A percentile compares a stretch with the other conserved stretches of the same genome.
These are phyloP conservation scores for Penicillium sp. DNA, from an alignment of 2,329 filamentous ascomycete species.

Conservation along the genomic window DNA sequence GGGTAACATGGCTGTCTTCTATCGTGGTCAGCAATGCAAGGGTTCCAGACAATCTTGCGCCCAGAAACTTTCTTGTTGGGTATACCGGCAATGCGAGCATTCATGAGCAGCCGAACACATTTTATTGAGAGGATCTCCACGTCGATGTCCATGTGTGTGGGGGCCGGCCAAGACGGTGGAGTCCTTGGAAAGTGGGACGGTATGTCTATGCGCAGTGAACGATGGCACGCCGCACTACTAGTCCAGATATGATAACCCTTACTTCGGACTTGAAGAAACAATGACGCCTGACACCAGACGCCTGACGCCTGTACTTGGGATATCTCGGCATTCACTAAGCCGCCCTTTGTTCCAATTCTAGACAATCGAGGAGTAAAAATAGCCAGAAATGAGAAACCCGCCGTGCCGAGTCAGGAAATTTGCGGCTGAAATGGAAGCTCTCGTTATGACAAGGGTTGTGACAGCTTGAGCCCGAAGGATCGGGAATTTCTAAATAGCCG, in stretches of 20 bases:
- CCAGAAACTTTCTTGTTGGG: neutral
- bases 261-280: neutral
- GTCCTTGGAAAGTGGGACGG: neutral
- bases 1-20: neutral
- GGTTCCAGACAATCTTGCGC: neutral
- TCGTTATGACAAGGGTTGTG: neutral
- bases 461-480: neutral
- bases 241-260: neutral
- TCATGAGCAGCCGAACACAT: slow-evolving; percentile 14
- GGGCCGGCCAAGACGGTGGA: slow-evolving; percentile 9
- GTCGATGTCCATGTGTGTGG: neutral
- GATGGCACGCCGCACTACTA: neutral
- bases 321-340: neutral
- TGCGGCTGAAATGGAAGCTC: neutral
- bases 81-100: slow-evolving; percentile 12
- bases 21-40: neutral
- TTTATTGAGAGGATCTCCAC: neutral
- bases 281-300: too few relatives aligned
- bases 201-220: neutral
- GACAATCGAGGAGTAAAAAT: too few relatives aligned
- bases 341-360: neutral
- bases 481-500: neutral
- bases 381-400: neutral
- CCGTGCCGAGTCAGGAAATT: neutral
- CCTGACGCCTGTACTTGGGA: too few relatives aligned